These are phyloP conservation scores for Lasiosphaeris hirsuta DNA, from an alignment of 495 filamentous ascomycete genomes.

Conservation along the genomic window DNA sequence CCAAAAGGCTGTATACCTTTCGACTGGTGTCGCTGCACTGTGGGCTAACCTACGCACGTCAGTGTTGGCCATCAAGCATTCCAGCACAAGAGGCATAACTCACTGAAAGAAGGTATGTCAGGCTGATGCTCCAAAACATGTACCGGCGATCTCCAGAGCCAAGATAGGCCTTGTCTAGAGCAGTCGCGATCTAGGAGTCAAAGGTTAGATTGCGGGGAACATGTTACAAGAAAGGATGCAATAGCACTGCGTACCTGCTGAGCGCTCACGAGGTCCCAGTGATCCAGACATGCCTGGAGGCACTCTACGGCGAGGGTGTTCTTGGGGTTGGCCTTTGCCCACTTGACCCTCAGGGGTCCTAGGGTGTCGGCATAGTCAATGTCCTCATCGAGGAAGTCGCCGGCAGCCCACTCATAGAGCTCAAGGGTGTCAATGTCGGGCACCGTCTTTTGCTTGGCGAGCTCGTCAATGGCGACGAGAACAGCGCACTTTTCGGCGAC, in stretches of 20 bases:
- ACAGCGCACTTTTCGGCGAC: conserved; percentile 31
- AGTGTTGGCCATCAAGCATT: conserved; percentile 7
- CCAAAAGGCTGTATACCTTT: conserved; percentile 41
- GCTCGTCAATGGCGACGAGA: conserved; percentile 34
- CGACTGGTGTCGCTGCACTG: conserved; percentile 35
- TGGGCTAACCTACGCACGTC: conserved; percentile 32
- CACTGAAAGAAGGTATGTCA: conserved; percentile 45
- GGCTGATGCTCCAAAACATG: conserved; percentile 43
- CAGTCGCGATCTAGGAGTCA: conserved; percentile 38
- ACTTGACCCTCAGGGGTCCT: conserved; percentile 38
- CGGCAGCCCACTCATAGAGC: conserved; percentile 40
- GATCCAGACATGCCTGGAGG: conserved; percentile 41
- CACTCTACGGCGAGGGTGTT: conserved; percentile 35
- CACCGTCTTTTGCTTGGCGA: conserved; percentile 36
- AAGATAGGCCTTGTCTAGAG: conserved; percentile 39
- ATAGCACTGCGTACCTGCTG: conserved; percentile 35
- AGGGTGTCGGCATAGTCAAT: conserved; percentile 38
- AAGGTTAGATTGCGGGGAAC: not conserved
- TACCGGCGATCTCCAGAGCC: conserved; percentile 34
- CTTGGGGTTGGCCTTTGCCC: conserved; percentile 43
- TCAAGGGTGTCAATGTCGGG: conserved; percentile 41
- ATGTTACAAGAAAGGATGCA: not conserved
- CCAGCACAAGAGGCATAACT: conserved; percentile 12
- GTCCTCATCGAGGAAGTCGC: conserved; percentile 24
- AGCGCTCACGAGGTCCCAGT: conserved; percentile 46